Base-by-base conservation (phyloP, 2,329 filamentous ascomycete genomes). In the Xylaria sp. region DNA sequence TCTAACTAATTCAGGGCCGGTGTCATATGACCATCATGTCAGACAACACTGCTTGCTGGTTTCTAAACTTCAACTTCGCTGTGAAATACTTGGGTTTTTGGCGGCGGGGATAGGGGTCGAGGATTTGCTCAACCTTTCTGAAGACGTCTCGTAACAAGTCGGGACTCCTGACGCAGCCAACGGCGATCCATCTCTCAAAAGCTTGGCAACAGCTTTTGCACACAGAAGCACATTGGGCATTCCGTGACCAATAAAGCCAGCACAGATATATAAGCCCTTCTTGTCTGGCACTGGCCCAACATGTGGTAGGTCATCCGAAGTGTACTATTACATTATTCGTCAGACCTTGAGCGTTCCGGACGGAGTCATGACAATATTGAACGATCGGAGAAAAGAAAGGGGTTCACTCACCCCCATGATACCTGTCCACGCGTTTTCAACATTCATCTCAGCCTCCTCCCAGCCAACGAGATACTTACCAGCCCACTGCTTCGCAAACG, bases 401-500 rank as follows among this genome's bases (percentile, higher is more conserved):
- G 31, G 33, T 48, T 10, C 4, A 72, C 73, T 74, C 61, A 76
- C 73, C 5, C 73, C 74, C 74, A 75, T 72, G 51, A 77, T 74
- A 0, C 77, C 78, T 44, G 79, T 79, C 80, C 80, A 82, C 1
- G 81, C 69, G 0, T 73, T 72, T 28, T 77, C 60, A 1, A 76
- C 71, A 57, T 75, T 59, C 4, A 81, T 82, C 4, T 75, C 77
- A 23, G 77, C 82, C 3, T 80, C 71, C 57, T 86, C 82, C 85
- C 85, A 88, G 0, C 85, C 85, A 0, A 68, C 74, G 63, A 86
- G 86, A 57, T 80, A 79, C 5, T 79, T 74, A 67, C 83, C 82
- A 81, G 87, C 86, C 63, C 84, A 85, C 0, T 78, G 78, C 26
- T 83, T 78, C 68, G 85, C 87, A 72, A 86, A 83, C 28, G 75